Evolutionary conservation across 1,284 basidiomycete species (phyloP).

Genomic region (Cryptococcus deneoformans): DNA sequence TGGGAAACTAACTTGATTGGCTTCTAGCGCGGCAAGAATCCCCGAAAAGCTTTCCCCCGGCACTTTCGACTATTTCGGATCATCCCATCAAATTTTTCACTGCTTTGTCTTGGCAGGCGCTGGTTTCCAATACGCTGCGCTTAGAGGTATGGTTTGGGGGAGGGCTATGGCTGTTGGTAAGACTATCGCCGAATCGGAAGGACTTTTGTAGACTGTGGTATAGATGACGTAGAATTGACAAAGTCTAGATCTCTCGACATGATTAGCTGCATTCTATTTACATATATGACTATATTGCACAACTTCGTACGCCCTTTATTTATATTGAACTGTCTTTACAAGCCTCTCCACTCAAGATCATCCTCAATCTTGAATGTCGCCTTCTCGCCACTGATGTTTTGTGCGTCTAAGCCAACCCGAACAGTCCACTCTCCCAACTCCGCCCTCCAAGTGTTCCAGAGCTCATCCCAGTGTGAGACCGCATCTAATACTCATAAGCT

Average conservation of each 20-base stretch:
- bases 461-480: conserved; percentile 48
- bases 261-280: no score
- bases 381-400: conserved; percentile 13
- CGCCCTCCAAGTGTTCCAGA: conserved; percentile 31
- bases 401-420: conserved; percentile 32
- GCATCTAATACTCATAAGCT: conserved; percentile 24
- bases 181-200: not conserved
- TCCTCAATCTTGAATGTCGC: conserved; percentile 27
- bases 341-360: conserved; percentile 34
- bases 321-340: conserved; percentile 8
- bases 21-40: conserved; percentile 67
- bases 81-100: conserved; percentile 83
- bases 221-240: no score
- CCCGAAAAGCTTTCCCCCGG: conserved; percentile 77
- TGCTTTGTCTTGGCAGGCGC: conserved; percentile 74
- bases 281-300: no score
- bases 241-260: no score
- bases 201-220: no score
- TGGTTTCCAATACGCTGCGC: conserved; percentile 62
- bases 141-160: conserved; percentile 42
- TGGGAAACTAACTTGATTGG: conserved; percentile 1
- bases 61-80: conserved; percentile 72
- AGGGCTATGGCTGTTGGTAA: conserved; percentile 19
- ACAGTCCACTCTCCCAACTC: conserved; percentile 42
- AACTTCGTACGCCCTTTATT: no score